Evolutionary conservation across 495 filamentous ascomycete genomes (phyloP).

Genomic region (Neurospora sp.): DNA sequence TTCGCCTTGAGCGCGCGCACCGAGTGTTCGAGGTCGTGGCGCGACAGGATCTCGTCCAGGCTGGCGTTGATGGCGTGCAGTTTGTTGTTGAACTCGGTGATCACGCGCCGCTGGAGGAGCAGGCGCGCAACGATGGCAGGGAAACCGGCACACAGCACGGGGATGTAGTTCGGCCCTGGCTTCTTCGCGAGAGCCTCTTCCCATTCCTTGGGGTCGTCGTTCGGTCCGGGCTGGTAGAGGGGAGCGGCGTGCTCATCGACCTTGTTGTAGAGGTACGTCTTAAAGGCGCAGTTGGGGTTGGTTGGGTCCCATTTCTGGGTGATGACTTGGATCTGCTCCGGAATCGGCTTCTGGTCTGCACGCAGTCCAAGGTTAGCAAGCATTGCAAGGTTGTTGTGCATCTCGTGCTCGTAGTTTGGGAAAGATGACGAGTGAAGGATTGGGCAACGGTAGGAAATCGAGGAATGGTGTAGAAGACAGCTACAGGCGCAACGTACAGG

Average conservation of each 20-base stretch:
- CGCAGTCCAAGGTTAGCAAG: conserved; percentile 8
- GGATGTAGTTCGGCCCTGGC: conserved; percentile 67
- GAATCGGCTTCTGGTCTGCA: conserved; percentile 65
- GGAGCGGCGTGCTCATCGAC: conserved; percentile 69
- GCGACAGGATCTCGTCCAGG: conserved; percentile 65
- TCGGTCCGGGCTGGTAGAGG: conserved; percentile 66
- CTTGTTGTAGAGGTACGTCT: conserved; percentile 89
- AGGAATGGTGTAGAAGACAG: neutral
- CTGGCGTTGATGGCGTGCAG: conserved; percentile 86
- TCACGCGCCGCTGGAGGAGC: conserved; percentile 60
- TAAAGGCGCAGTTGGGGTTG: conserved; percentile 65
- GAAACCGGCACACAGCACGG: conserved; percentile 50
- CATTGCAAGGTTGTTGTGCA: neutral
- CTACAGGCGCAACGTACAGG: conserved; percentile 23
- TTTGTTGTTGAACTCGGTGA: conserved; percentile 63
- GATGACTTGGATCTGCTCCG: conserved; percentile 73
- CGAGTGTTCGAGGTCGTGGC: conserved; percentile 72
- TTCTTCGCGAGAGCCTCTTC: conserved; percentile 84
- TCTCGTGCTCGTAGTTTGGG: neutral
- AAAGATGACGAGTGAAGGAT: neutral
- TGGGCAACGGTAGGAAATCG: neutral
- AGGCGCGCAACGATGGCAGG: conserved; percentile 63
- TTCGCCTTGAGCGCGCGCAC: conserved; percentile 71
- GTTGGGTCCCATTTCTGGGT: conserved; percentile 75
- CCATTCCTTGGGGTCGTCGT: conserved; percentile 80